These are phyloP conservation scores for Rhododendron griersonianum DNA, from an alignment of 148 eudicot species.

Conservation along the genomic window DNA sequence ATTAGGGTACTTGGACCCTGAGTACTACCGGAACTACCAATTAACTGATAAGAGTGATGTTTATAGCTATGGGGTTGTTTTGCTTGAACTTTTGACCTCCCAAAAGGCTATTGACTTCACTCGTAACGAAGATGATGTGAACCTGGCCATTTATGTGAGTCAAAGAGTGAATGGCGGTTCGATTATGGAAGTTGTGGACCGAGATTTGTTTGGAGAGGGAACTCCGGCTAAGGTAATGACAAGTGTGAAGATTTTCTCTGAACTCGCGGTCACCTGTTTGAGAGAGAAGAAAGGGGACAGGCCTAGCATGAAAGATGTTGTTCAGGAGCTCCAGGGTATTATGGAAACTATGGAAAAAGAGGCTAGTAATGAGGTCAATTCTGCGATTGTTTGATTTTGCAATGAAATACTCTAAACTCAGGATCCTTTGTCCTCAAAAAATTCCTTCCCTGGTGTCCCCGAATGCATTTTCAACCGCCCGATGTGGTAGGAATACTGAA, in stretches of 20 bases:
- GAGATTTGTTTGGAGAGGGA: slow-evolving; percentile 21
- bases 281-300: slow-evolving; percentile 37
- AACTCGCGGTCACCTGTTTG: slow-evolving; percentile 34
- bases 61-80: slow-evolving; percentile 38
- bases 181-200: slow-evolving; percentile 29
- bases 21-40: slow-evolving; percentile 35
- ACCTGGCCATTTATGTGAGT: slow-evolving; percentile 25
- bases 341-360: slow-evolving; percentile 15
- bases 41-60: slow-evolving; percentile 37
- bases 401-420: background rate
- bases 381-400: background rate
- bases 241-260: slow-evolving; percentile 20
- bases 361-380: slow-evolving; percentile 2
- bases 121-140: slow-evolving; percentile 33
- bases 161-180: slow-evolving; percentile 12
- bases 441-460: background rate
- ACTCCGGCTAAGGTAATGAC: slow-evolving; percentile 7
- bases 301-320: slow-evolving; percentile 40
- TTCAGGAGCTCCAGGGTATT: slow-evolving; percentile 26
- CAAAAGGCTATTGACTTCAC: slow-evolving; percentile 31
- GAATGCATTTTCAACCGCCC: background rate
- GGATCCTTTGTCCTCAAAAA: background rate
- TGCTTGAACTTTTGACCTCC: slow-evolving; percentile 33
- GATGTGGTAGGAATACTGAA: background rate
- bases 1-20: slow-evolving; percentile 40